Evolutionary conservation across 2,329 filamentous ascomycete genomes (phyloP).

Genomic region (Metarhizium brunneum): DNA sequence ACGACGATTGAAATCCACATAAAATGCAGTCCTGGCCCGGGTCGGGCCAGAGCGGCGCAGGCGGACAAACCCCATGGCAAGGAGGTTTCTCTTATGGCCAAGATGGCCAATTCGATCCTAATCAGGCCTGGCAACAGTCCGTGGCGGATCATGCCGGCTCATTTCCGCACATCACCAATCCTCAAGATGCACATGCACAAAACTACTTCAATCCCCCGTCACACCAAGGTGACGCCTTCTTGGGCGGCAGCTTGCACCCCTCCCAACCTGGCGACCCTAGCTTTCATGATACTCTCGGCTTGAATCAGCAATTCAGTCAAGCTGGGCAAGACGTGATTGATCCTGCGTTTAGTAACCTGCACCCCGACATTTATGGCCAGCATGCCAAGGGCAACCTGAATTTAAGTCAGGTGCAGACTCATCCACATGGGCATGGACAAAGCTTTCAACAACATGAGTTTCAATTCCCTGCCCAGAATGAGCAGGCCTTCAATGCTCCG

Average conservation of each 20-base stretch:
- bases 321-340: conserved; percentile 26
- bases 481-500: conserved; percentile 22
- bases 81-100: conserved; percentile 24
- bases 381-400: conserved; percentile 19
- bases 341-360: conserved; percentile 26
- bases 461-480: conserved; percentile 22
- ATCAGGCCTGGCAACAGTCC: conserved; percentile 28
- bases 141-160: conserved; percentile 21
- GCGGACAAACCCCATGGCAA: conserved; percentile 26
- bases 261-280: conserved; percentile 17
- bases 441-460: conserved; percentile 24
- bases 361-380: conserved; percentile 28
- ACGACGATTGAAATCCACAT: conserved; percentile 13
- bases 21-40: conserved; percentile 33
- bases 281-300: conserved; percentile 20
- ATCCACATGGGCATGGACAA: conserved; percentile 21
- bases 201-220: conserved; percentile 25
- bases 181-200: conserved; percentile 19
- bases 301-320: conserved; percentile 25
- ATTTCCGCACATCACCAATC: conserved; percentile 21
- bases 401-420: conserved; percentile 21
- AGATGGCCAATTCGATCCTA: conserved; percentile 28
- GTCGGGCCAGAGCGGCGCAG: conserved; percentile 26
- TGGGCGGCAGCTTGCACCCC: conserved; percentile 20
- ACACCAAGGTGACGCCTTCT: conserved; percentile 22